Evolutionary conservation across 805 yeast species (phyloP).

Genomic region (Metschnikowia lunata): DNA sequence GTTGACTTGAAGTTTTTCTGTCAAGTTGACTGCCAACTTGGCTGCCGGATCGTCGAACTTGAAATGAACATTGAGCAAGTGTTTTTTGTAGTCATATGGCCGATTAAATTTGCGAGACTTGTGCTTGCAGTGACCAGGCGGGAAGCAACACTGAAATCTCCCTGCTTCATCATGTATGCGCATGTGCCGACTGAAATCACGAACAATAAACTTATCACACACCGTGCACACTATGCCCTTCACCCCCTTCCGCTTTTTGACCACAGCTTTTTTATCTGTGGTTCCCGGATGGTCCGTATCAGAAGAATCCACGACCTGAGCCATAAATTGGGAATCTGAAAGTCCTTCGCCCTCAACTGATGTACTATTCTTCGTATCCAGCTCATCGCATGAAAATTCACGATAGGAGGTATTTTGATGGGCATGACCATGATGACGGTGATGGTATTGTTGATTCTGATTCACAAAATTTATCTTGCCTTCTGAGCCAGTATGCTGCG

Average conservation of each 20-base stretch:
- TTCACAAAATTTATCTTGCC: no score
- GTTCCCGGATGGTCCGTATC: slow-evolving; percentile 4
- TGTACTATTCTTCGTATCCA: no score
- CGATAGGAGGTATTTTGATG: no score
- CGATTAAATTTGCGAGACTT: slow-evolving; percentile 41
- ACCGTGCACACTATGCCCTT: slow-evolving; percentile 38
- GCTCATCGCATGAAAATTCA: no score
- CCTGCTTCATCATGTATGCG: slow-evolving; percentile 42
- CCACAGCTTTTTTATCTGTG: slow-evolving; percentile 3
- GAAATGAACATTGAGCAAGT: slow-evolving; percentile 40
- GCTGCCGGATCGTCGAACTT: slow-evolving; percentile 40
- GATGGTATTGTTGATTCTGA: no score
- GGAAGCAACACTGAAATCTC: slow-evolving; percentile 41
- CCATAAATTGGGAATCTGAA: slow-evolving; percentile 2
- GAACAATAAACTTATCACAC: slow-evolving; percentile 38
- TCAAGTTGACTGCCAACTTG: slow-evolving; percentile 35
- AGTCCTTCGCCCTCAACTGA: neutral
- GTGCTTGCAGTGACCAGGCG: slow-evolving; percentile 37
- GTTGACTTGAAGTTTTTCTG: slow-evolving; percentile 35
- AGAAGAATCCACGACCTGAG: slow-evolving; percentile 1
- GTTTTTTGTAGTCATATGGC: slow-evolving; percentile 45
- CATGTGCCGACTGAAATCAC: slow-evolving; percentile 41
- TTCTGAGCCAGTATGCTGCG: no score
- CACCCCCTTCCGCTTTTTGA: slow-evolving; percentile 25
- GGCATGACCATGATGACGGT: no score